These are phyloP conservation scores for Trypanosoma rangeli DNA, from an alignment of 208 protist genomes.

Conservation along the genomic window DNA sequence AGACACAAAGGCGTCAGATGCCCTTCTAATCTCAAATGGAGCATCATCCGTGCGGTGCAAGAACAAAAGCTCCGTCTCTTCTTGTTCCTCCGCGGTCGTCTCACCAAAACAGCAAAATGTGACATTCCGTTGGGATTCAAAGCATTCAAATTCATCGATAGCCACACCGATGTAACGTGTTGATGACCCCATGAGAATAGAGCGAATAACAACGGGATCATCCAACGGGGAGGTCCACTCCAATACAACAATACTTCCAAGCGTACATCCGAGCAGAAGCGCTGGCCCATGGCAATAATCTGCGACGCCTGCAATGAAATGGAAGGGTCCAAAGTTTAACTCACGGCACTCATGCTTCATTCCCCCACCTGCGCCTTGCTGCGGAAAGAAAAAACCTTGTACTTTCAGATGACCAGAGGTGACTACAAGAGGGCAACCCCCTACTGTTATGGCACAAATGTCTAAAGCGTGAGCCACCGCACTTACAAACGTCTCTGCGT, in stretches of 20 bases:
- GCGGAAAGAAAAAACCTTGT: slow-evolving; percentile 11
- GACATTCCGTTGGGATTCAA: neutral
- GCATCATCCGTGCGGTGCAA: slow-evolving; percentile 4
- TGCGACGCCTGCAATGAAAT: slow-evolving; percentile 18
- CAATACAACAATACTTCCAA: slow-evolving; percentile 19
- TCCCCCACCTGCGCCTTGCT: neutral
- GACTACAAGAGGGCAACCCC: slow-evolving; percentile 18
- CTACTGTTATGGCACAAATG: slow-evolving; percentile 17
- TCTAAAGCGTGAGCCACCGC: slow-evolving; percentile 10
- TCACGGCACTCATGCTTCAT: slow-evolving; percentile 9
- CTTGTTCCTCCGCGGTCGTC: neutral
- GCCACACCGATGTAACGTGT: slow-evolving; percentile 15
- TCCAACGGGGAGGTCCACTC: slow-evolving; percentile 6
- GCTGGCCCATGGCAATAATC: neutral
- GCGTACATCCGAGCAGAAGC: slow-evolving; percentile 18
- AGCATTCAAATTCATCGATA: neutral
- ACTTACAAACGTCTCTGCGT: neutral
- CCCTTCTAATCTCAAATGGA: slow-evolving; percentile 6
- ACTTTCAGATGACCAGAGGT: slow-evolving; percentile 6
- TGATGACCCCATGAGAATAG: slow-evolving; percentile 21
- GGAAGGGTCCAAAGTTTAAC: slow-evolving; percentile 16
- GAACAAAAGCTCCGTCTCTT: neutral
- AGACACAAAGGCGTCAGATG: neutral
- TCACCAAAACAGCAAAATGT: slow-evolving; percentile 20
- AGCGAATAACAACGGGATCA: slow-evolving; percentile 12